A percentile compares a stretch with the other conserved stretches of the same genome.
These are phyloP conservation scores for Hura crepitans DNA, from an alignment of 441 rosid genomes.

Conservation along the genomic window DNA sequence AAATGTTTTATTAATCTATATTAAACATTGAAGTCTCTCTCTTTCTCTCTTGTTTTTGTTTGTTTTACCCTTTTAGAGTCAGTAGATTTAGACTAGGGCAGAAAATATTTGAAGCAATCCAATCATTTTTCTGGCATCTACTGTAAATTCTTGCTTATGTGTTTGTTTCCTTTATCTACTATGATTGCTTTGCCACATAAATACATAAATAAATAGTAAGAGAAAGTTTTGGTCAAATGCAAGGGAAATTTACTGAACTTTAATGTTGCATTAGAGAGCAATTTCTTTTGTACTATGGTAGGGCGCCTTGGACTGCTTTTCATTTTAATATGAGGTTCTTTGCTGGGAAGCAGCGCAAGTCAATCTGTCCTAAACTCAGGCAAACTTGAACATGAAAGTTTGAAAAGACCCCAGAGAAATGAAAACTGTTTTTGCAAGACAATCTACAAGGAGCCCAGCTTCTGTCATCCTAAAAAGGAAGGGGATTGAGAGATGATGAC, in stretches of 20 bases:
- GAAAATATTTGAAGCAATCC: no score
- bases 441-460: no score
- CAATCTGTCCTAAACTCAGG: background rate
- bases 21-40: no score
- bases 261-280: background rate
- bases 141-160: slow-evolving; percentile 1
- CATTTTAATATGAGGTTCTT: background rate
- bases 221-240: background rate
- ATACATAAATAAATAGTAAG: background rate
- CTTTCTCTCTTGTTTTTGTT: no score
- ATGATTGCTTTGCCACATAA: background rate
- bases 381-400: background rate
- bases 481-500: no score
- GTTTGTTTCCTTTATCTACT: background rate
- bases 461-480: background rate
- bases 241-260: background rate
- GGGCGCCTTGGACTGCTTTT: background rate
- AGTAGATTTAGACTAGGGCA: no score
- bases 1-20: no score
- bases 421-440: background rate
- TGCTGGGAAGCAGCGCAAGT: background rate
- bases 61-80: no score
- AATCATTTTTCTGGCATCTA: no score
- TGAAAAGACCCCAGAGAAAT: background rate
- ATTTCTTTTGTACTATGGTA: background rate